A percentile compares a stretch with the other conserved stretches of the same genome.
Evolutionary conservation across 2,329 filamentous ascomycete genomes (phyloP).

Genomic region (Penicillium sp.): DNA sequence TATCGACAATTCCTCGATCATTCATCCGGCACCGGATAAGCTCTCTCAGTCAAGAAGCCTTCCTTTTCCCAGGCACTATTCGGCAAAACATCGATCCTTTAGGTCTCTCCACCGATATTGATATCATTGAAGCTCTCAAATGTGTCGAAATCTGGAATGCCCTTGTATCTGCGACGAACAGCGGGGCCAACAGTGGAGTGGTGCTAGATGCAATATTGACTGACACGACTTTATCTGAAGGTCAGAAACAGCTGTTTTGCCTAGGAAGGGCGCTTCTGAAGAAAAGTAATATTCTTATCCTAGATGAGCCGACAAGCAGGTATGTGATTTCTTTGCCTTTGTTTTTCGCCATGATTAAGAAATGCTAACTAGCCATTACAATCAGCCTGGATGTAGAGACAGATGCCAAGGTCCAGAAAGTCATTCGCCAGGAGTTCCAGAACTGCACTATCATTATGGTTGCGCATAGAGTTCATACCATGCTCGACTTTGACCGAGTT

Average conservation of each 20-base stretch:
- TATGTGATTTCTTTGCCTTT: constrained; percentile 2
- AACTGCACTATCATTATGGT: constrained; percentile 18
- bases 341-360: neutral
- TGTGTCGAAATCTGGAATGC: constrained; percentile 25
- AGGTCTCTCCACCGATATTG: constrained; percentile 13
- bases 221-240: constrained; percentile 61
- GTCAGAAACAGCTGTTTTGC: constrained; percentile 71
- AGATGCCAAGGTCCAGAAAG: constrained; percentile 14
- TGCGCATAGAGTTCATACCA: constrained; percentile 16
- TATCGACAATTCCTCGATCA: constrained; percentile 17
- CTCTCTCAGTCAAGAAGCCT: constrained; percentile 29
- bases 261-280: constrained; percentile 63
- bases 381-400: constrained; percentile 13
- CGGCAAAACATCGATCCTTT: constrained; percentile 31
- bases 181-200: neutral
- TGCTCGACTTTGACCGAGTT: constrained; percentile 20
- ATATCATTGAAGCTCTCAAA: constrained; percentile 25
- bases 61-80: constrained; percentile 23
- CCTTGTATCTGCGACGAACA: constrained; percentile 13
- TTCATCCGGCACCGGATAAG: constrained; percentile 20
- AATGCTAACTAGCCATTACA: neutral
- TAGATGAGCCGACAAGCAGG: constrained; percentile 28
- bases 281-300: constrained; percentile 16
- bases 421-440: constrained; percentile 13
- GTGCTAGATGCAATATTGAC: constrained; percentile 33